Percentiles rank a stretch among this genome's conserved stretches.
Evolutionary conservation across 2,329 filamentous ascomycete genomes (phyloP).

Genomic region (Periglandula ipomoeae): DNA sequence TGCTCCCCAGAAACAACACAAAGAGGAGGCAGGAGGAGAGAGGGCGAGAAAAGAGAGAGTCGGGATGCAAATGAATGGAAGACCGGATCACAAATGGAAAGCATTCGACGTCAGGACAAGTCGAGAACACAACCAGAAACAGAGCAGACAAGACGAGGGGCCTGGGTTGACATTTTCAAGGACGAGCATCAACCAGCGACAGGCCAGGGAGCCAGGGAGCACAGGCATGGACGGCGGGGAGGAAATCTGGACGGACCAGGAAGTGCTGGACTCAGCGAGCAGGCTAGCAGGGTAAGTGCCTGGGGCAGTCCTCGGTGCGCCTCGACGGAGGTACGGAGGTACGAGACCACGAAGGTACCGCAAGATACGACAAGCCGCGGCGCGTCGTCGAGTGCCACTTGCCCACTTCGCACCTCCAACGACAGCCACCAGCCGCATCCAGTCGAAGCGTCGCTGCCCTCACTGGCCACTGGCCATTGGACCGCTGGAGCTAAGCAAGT

Average conservation of each 20-base stretch:
- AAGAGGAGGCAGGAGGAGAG: background rate
- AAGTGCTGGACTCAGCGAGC: no score
- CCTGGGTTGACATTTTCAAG: no score
- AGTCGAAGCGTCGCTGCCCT: background rate
- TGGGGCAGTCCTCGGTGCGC: no score
- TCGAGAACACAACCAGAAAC: background rate
- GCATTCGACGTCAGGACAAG: background rate
- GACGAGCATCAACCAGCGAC: no score
- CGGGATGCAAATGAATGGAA: background rate
- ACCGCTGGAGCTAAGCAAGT: background rate
- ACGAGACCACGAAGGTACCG: background rate
- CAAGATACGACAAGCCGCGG: background rate
- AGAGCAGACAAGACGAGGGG: background rate
- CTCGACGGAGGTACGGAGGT: background rate
- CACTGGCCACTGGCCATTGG: background rate
- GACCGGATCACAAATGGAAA: background rate
- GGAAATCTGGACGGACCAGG: no score
- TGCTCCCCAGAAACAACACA: no score
- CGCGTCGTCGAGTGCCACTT: background rate
- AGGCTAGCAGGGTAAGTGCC: no score
- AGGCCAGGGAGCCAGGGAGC: no score
- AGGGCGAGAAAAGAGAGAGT: background rate
- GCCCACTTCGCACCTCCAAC: background rate
- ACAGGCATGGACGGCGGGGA: no score
- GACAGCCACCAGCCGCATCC: constrained; percentile 1